Evolutionary conservation across 306 rosid genomes (phyloP), one percentile per base, ranked within the genome.

Genomic region (Castanopsis chinensis): DNA sequence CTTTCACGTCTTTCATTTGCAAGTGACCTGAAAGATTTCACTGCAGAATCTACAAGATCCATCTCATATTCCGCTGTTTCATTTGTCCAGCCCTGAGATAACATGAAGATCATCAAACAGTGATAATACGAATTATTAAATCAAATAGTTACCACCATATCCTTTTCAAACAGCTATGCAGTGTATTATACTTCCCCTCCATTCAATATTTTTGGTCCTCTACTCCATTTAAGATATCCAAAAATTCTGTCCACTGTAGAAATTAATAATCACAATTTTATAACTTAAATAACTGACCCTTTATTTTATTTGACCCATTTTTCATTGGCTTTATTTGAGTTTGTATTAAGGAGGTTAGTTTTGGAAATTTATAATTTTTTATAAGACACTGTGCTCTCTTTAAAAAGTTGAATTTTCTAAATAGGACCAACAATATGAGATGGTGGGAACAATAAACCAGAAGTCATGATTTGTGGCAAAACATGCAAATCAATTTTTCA

Each of bases 1-100:
- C 95, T 92, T 80, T 92, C 97, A 53, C 95, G 95, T 72, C 86
- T 92, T 89, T 94, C 99, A 82, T 95, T 93, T 72, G 97, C 93
- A 70, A 94, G 89, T 67, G 97, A 91, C 83, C 99, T 86, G 37
- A 92, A 88, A 81, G 95, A 90, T 87, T 84, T 94, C 33, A 91
- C 93, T 11, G 88, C 77, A 61, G 92, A 85, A 80, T 91, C 97
- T 13, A 90, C 49, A 81, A 92, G 87, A 73, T 90, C 90, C 97
- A 92, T 94, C 75, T 90, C 89, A 65, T 28, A 69, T 85, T 94
- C 99, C 69, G 75, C 89, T 77, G 12, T 77, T 73, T 91, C 97
- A 85, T 91, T 94, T 79, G 84, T 89, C 99, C 97, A 94, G 79
- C 88, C 20, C 99, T 94, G 87, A 69, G 25, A 71, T 51, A 72